Conservation (phyloP, 441 rosid genomes). For the Gossypium schwendimanii region DNA sequence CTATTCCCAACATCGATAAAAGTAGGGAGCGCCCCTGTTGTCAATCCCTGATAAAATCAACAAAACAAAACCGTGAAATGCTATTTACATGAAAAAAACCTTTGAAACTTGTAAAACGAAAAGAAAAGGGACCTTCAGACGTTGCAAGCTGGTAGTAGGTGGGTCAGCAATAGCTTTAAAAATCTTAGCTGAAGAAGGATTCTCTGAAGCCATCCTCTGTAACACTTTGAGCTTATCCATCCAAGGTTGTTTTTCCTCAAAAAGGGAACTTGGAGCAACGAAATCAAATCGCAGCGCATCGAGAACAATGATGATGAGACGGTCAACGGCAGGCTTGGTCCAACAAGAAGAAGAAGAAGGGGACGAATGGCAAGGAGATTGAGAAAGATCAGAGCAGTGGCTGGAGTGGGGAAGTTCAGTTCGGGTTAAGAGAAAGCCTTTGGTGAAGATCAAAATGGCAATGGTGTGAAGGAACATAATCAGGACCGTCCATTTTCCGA, state of each 20-base stretch:
- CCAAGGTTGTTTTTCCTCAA: slow-evolving; percentile 64
- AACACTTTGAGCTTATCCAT: slow-evolving; percentile 73
- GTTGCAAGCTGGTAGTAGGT: slow-evolving; percentile 92
- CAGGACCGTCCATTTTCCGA: slow-evolving; percentile 30
- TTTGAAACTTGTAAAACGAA: not conserved
- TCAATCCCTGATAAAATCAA: slow-evolving; percentile 56
- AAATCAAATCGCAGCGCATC: slow-evolving; percentile 90
- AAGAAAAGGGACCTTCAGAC: slow-evolving; percentile 55
- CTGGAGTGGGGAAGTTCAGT: slow-evolving; percentile 83
- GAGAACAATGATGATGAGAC: slow-evolving; percentile 66
- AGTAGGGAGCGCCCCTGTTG: slow-evolving; percentile 95
- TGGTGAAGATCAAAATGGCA: slow-evolving; percentile 63
- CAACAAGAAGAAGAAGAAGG: slow-evolving; percentile 38
- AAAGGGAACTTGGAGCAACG: slow-evolving; percentile 71
- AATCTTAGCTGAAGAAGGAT: slow-evolving; percentile 64
- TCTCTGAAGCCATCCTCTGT: slow-evolving; percentile 56
- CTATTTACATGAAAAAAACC: not conserved
- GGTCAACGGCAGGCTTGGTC: slow-evolving; percentile 74
- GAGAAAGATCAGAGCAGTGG: slow-evolving; percentile 57
- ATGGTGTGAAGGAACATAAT: slow-evolving; percentile 43
- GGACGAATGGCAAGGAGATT: slow-evolving; percentile 53
- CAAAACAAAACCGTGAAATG: not conserved
- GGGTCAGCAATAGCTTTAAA: slow-evolving; percentile 96
- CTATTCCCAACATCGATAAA: slow-evolving; percentile 91
- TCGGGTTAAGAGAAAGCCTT: slow-evolving; percentile 89